Base-by-base conservation (phyloP, 805 yeast genomes). In the Candida yuanshanica region DNA sequence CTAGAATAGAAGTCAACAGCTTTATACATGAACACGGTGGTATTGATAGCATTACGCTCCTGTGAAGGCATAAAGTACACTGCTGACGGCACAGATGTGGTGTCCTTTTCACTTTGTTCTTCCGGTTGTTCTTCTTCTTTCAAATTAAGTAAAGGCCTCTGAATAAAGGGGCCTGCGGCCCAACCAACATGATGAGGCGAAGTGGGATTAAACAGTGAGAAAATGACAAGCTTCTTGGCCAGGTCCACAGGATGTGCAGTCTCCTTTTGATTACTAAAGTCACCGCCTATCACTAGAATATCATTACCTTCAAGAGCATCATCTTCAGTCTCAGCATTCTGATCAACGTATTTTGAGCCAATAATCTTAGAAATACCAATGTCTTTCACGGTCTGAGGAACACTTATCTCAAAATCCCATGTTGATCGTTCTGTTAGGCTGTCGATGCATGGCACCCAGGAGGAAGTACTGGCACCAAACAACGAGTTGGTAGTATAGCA, bases 361-460 rank as follows among this genome's bases (percentile, higher is more conserved):
- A 65, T 56, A 16, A 64, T 35, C 38, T 57, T 63, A 0, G 65
- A 46, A 2, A 57, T 51, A 4, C 69, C 83, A 24, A 90, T 77
- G 56, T 86, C 90, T 29, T 77, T 77, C 1, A 90, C 70, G 0
- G 91, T 81, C 52, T 86, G 75, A 0, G 97, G 96, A 3, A 88
- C 79, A 46, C 81, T 77, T n/a, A 93, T 68, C 55, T 87, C 95
- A 9, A 93, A 58, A 47, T 89, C 89, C 98, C 98, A 93, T 1
- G 96, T 83, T 33, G 85, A 83, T 46, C 87, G 76, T 52, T 89
- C 96, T 75, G 90, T 83, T 24, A 89, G 60, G 35, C 83, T 85
- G 49, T 93, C 97, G 6, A 93, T 73, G 58, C 99, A 93, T 0
- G 99, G 99, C 37, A 93, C 84, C 99, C 99, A 93, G n/a, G 89